Evolutionary conservation across 768 basidiomycete species (phyloP), one percentile per base, ranked within the genome.

Genomic region (Lanmaoa rubissima): DNA sequence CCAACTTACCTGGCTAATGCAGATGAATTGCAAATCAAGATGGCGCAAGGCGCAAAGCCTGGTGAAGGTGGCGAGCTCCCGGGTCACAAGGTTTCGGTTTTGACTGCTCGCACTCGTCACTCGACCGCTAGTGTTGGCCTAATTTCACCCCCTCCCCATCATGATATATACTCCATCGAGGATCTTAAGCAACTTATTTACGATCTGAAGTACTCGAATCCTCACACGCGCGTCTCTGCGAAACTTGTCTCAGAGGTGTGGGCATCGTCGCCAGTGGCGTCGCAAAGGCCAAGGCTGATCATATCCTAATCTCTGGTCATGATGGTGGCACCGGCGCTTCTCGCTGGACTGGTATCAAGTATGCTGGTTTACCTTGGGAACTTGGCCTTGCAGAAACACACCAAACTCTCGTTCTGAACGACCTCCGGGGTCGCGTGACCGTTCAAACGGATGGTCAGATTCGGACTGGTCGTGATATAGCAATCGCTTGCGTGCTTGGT

Each of bases 11-110:
- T 98, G 47, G 92, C 96, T 54, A 96, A 98, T 69, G 89, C 96
- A 3, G 92, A 98, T 69, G 96, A 98, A 73, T 82, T 99, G 2
- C 96, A 99, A 74, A 98, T 98, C 70, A 98, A 98, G 77, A 99
- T 99, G 96, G 97, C 97, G 11, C 97, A 99, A 73, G 97, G 97
- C 42, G 97, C 97, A 12, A 99, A 99, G 75, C 97, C 97, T n/a
- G 97, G 97, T 21, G 97, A 99, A 75, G 97, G 97, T 59, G 97
- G 97, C 70, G 97, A 98, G 75, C 82, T 99, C 54, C 96, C 97
- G 10, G 96, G 97, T 31, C 93, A 98, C 80, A 99, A 99, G 71
- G 97, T 99, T 21, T 97, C 94, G 16, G 78, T 72, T 19, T 90
- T 94, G 34, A 99, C 98, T 70, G 97, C 95, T 62, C 88, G 95